Evolutionary conservation across 768 basidiomycete genomes (phyloP), one percentile per base, ranked within the genome.

Genomic region (Cubamyces sp.): DNA sequence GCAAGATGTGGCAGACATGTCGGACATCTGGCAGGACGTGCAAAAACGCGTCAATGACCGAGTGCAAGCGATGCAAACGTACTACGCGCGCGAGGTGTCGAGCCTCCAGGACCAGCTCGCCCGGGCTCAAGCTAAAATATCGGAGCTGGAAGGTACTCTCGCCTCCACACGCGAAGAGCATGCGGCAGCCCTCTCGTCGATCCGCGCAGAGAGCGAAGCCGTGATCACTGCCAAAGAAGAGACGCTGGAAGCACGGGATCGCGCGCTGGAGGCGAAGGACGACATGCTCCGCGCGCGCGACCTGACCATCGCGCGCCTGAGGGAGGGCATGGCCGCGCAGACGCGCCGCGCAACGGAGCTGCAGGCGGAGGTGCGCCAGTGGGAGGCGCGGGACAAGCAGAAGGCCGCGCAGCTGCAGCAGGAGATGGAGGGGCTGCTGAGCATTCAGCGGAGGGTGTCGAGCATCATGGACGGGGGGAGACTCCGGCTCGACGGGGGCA

Each of bases 211-310:
- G 34, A 5, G 9, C 9, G 34, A 34, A 5, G 34, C 34, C 34
- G 57, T 23, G 2, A 21, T 50, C 18, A 16, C 9, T 16, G 25
- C 34, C 39, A 59, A 50, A 25, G 57, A 49, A n/a, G 48, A 28
- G 39, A 19, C 48, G 37, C 21, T 50, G 21, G 47, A 5, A 23
- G 57, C 37, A 23, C 47, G 48, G 26, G 57, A 58, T 5, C 21
- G 19, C 26, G 39, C 48, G 30, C 23, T 58, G 23, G 39, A 49
- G 39, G 18, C 6, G 23, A 58, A 49, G 57, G 57, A 58, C 7
- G 57, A 28, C 16, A 50, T 49, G 48, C 37, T 58, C 5, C 37
- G 57, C 7, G 48, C 18, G 23, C 37, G 41, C 5, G 48, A 58
- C 34, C 21, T 5, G 11, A 12, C 3, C 37, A 26, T 52, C 18